Base-by-base conservation (phyloP, 2,329 filamentous ascomycete genomes). In the Aspergillus terreus region DNA sequence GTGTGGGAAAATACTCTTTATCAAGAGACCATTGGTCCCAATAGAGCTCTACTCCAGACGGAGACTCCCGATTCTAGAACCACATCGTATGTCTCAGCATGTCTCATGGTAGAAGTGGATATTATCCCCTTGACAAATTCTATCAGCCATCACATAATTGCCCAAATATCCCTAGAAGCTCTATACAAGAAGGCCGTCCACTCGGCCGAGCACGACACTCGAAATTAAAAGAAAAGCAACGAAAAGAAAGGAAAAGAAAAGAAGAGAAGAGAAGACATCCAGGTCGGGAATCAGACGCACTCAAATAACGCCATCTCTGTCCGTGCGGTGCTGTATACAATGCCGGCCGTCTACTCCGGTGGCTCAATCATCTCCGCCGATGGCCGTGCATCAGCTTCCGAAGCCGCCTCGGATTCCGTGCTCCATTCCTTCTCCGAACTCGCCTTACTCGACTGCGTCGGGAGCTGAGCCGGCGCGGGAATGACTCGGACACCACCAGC, bases 401-500 rank as follows among this genome's bases (percentile, higher is more conserved):
- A 66, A 17, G 61, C 51, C 25, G 59, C 61, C 36, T 71, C 69
- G 15, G 69, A 70, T 51, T 71, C 71, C 21, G 72, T 74, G 50
- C 63, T 68, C 72, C 72, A 75, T 49, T 71, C 72, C 46, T 69
- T 69, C 48, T 68, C 67, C 35, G 55, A 64, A 50, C 45, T 61
- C 42, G 53, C 53, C 54, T 58, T 64, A 50, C 49, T 58, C 25
- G 50, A 48, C 35, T 50, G 40, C 15, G 50, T 49, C 48, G 38
- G 54, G 11, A 50, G n/a, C 25, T 61, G 54, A 9, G 55, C 32
- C 15, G 65, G 55, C 19, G 61, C 59, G 5, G 62, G 58, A 33
- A 70, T 63, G 12, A 65, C 57, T 42, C 68, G 70, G 27, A 68
- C 59, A 25, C 71, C 71, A 35, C 75, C 74, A 36, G 74, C 72